Conservation (phyloP, 768 basidiomycete species). For the Coprinopsis sp. region DNA sequence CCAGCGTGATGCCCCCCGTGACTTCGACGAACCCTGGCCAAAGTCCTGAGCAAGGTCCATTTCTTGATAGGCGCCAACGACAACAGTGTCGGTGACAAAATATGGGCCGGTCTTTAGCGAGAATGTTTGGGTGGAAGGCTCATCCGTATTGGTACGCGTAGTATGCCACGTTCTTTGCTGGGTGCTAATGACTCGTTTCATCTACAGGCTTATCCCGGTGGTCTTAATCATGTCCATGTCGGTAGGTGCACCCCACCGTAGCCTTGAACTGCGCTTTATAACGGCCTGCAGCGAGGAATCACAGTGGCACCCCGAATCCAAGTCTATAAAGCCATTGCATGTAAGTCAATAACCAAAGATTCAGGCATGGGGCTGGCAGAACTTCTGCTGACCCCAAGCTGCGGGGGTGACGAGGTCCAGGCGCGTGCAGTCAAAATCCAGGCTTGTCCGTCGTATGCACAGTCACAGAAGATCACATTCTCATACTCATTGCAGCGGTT, state of each 20-base stretch:
- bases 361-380: conserved; percentile 16
- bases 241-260: conserved; percentile 34
- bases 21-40: not conserved
- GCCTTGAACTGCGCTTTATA: conserved; percentile 7
- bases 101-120: conserved; percentile 3
- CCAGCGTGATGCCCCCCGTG: conserved; percentile 1
- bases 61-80: not conserved
- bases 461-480: not conserved
- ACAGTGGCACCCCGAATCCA: conserved; percentile 76
- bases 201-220: conserved; percentile 64
- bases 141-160: conserved; percentile 41
- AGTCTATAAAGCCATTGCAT: conserved; percentile 75
- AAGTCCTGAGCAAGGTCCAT: not conserved
- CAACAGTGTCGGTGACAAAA: not conserved
- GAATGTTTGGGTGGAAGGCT: conserved; percentile 24
- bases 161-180: conserved; percentile 3
- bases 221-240: conserved; percentile 62
- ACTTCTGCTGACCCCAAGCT: conserved; percentile 19
- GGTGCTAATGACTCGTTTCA: conserved; percentile 4
- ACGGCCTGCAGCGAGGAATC: conserved; percentile 58
- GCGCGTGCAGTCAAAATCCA: conserved; percentile 71
- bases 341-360: conserved; percentile 44
- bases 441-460: conserved; percentile 36
- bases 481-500: conserved; percentile 40
- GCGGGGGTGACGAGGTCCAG: conserved; percentile 50